These are phyloP conservation scores for Solanum hybrid DNA, from an alignment of 305 asterid genomes.

Conservation along the genomic window DNA sequence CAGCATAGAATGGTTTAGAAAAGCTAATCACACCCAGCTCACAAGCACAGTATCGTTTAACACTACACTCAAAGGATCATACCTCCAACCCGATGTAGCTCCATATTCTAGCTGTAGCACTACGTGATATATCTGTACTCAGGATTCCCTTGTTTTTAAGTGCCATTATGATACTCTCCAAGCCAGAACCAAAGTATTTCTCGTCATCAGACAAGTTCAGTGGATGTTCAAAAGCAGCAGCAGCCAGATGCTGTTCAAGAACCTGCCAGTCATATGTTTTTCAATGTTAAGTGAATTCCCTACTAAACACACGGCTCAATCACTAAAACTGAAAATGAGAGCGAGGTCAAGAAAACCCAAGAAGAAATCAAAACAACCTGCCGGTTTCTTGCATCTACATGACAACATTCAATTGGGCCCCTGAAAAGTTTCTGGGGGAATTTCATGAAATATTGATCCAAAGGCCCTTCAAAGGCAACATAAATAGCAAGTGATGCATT, in stretches of 20 bases:
- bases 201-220: constrained; percentile 62
- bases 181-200: constrained; percentile 66
- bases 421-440: constrained; percentile 78
- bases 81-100: constrained; percentile 88
- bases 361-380: constrained; percentile 38
- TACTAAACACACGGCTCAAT: background rate
- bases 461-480: constrained; percentile 94
- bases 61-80: constrained; percentile 12
- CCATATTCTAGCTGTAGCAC: constrained; percentile 63
- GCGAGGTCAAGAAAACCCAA: background rate
- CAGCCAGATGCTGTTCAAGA: constrained; percentile 78
- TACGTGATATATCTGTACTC: constrained; percentile 48
- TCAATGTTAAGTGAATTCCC: constrained; percentile 14
- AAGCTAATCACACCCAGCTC: background rate
- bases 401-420: constrained; percentile 84
- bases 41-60: background rate
- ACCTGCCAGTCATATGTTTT: constrained; percentile 58
- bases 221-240: constrained; percentile 90
- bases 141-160: constrained; percentile 65
- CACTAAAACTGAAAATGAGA: background rate
- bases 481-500: constrained; percentile 80
- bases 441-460: constrained; percentile 94
- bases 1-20: background rate
- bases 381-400: constrained; percentile 73
- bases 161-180: constrained; percentile 43